A percentile compares a stretch with the other conserved stretches of the same genome.
These are phyloP conservation scores for Ascochyta clinopodiicola DNA, from an alignment of 2,329 filamentous ascomycete genomes.

Conservation along the genomic window DNA sequence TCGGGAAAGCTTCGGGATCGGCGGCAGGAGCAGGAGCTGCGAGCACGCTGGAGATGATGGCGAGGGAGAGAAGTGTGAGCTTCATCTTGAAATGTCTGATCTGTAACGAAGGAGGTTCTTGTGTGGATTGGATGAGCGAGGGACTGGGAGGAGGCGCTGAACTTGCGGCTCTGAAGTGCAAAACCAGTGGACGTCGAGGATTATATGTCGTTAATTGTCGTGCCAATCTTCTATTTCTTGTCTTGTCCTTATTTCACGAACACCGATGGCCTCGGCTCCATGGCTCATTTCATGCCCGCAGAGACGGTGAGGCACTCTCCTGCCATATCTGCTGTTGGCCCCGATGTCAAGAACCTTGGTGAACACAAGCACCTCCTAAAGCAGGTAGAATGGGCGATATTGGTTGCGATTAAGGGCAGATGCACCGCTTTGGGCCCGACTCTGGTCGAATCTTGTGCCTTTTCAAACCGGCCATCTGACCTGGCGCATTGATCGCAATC, in stretches of 20 bases:
- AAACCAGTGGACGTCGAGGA: neutral
- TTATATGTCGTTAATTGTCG: neutral
- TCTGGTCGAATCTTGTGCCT: neutral
- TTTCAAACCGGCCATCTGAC: neutral
- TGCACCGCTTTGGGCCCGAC: neutral
- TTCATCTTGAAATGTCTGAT: conserved; percentile 13
- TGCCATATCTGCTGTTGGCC: conserved; percentile 5
- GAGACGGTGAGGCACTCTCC: conserved; percentile 3
- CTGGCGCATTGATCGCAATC: conserved; percentile 12
- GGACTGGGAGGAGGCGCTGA: conserved; percentile 1
- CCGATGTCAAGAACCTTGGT: conserved; percentile 4
- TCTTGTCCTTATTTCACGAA: neutral
- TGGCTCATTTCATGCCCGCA: neutral
- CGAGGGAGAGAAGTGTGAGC: conserved; percentile 18
- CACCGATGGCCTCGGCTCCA: neutral
- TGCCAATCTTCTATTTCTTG: neutral
- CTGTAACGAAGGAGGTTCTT: neutral
- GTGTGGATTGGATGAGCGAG: neutral
- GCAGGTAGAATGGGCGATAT: conserved; percentile 15
- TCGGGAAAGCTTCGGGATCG: conserved; percentile 16
- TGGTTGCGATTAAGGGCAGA: neutral
- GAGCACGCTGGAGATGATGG: conserved; percentile 12
- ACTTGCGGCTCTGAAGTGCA: conserved; percentile 1
- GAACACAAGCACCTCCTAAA: conserved; percentile 5
- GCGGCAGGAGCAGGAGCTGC: conserved; percentile 15